phyloP scores from a whole-genome alignment of 768 basidiomycete species.

The Pulveroboletus sp. region DNA sequence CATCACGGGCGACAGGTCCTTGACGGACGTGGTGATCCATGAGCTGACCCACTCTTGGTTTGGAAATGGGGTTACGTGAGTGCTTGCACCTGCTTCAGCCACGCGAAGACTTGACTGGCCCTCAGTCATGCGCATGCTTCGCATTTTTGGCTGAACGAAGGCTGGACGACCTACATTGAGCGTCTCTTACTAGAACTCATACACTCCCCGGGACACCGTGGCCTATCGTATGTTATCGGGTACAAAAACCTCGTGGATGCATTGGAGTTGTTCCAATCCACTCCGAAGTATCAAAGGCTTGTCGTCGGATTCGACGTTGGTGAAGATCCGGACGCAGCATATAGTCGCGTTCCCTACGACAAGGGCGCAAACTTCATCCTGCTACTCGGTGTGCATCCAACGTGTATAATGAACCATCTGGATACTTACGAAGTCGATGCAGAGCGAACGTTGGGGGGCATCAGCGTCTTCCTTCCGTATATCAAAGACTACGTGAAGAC shows the following conservation, averaged over 20 bases:
- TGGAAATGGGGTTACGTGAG: conserved; percentile 83
- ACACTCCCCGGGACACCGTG: conserved; percentile 71
- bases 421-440: background rate
- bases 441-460: conserved; percentile 54
- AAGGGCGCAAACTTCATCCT: conserved; percentile 89
- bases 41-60: conserved; percentile 88
- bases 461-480: conserved; percentile 55
- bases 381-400: conserved; percentile 57
- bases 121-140: conserved; percentile 62
- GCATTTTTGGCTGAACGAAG: conserved; percentile 90
- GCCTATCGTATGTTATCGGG: conserved; percentile 77
- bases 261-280: conserved; percentile 53
- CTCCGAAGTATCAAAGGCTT: conserved; percentile 72
- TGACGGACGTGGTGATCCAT: conserved; percentile 88
- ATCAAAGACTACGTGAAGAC: conserved; percentile 51
- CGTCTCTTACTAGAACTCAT: conserved; percentile 68
- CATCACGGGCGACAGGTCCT: conserved; percentile 78
- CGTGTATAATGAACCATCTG: too few relatives aligned
- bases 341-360: conserved; percentile 75
- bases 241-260: conserved; percentile 68
- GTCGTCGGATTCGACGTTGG: conserved; percentile 70
- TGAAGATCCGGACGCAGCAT: conserved; percentile 77
- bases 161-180: conserved; percentile 94
- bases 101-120: background rate
- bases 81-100: conserved; percentile 10